Base-by-base conservation (phyloP, 2,329 filamentous ascomycete species). In the Ploettnerulaceae sp. region DNA sequence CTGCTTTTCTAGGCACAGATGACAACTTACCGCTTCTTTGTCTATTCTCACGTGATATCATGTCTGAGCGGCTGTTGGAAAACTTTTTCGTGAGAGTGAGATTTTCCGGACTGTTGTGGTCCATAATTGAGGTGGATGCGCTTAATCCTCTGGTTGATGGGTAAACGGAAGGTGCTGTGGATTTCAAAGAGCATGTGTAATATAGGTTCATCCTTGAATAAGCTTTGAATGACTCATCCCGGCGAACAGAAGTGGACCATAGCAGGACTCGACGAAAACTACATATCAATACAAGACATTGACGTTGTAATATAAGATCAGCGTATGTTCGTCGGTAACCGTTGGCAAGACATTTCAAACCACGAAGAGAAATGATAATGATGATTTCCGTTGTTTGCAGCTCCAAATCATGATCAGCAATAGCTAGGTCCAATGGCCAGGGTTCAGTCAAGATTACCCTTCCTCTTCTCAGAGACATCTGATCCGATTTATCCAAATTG, bases 1-100 rank as follows among this genome's bases (percentile, higher is more conserved):
- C 9, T 33, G 14, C 11, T 22, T 32, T 7, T 15, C 9, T 18
- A 18, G 28, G 12, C 1, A 20, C 15, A 9, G 41, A 28, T 18
- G 33, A 14, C 29, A 18, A 17, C 28, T 31, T 48, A 54, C 55
- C 55, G 34, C 54, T 58, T 22, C 55, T 47, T 24, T 56, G 54
- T 15, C 22, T 12, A 12, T 43, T 48, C 34, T 58, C 55, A 33
- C 49, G 15, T 25, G 47, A 33, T 36, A 52, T 52, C 5, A 54
- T 25, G 7, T 41, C 33, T 20, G 29, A 29, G n/a, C 52, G 48
- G 7, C 26, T 29, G 22, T 46, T 18, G 42, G 38, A 39, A 41
- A 49, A 52, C 4, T 35, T n/a, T 24, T 43, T 20, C 4, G 24
- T 15, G n/a, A 15, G 29, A 11, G 14, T 31, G 24, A 24, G 7